Evolutionary conservation across 108 stramenopile species (phyloP).

Genomic region (Pseudonitzschia multiseries): DNA sequence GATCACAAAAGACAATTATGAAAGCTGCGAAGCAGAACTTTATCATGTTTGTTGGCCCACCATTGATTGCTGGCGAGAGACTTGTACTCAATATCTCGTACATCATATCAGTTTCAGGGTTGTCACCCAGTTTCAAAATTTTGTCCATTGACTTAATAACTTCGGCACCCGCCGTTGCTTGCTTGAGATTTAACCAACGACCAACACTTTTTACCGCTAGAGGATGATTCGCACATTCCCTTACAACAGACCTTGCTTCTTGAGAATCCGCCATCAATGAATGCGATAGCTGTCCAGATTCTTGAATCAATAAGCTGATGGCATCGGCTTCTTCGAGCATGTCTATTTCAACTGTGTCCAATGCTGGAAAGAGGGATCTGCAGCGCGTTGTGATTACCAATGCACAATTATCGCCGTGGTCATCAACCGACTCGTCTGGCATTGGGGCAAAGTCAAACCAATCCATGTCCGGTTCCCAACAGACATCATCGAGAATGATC

Average conservation of each 20-base stretch:
- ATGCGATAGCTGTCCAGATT: conserved; percentile 57
- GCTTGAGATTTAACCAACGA: conserved; percentile 72
- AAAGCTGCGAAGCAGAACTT: conserved; percentile 74
- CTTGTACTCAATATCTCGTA: conserved; percentile 69
- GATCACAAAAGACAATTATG: conserved; percentile 60
- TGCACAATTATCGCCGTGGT: conserved; percentile 44
- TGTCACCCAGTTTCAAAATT: conserved; percentile 49
- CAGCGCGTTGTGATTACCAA: conserved; percentile 59
- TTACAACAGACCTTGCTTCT: conserved; percentile 50
- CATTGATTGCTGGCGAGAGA: conserved; percentile 69
- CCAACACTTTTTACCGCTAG: conserved; percentile 76
- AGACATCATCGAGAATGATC: conserved; percentile 71
- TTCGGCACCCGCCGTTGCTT: conserved; percentile 63
- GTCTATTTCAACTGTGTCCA: conserved; percentile 63
- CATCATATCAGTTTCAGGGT: conserved; percentile 59
- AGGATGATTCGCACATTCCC: conserved; percentile 68
- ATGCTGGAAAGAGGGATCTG: conserved; percentile 43
- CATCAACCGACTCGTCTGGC: conserved; percentile 38
- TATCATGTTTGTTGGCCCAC: conserved; percentile 65
- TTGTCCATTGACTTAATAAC: conserved; percentile 67
- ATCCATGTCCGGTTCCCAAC: conserved; percentile 62
- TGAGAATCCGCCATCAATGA: conserved; percentile 48
- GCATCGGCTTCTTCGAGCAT: conserved; percentile 64
- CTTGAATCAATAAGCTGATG: conserved; percentile 55
- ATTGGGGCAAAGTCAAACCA: conserved; percentile 72